Evolutionary conservation across 805 yeast genomes (phyloP).

Genomic region (Candida oleophila): DNA sequence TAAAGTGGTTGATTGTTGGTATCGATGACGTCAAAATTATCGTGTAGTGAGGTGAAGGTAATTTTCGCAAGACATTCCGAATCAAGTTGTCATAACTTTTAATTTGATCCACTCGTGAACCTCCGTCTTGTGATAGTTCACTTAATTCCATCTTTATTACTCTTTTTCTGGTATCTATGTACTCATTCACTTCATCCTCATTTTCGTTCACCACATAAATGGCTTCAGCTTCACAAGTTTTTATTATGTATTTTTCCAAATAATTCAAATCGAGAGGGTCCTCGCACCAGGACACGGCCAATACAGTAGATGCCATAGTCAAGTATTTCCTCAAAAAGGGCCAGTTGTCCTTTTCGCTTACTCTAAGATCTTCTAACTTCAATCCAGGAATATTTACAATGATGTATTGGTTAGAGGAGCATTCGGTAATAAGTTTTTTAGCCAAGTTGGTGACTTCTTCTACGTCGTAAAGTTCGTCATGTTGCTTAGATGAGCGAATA

Average conservation of each 20-base stretch:
- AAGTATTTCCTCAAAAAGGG: constrained; percentile 50
- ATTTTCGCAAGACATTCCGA: constrained; percentile 55
- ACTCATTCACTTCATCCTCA: constrained; percentile 50
- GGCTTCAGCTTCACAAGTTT: constrained; percentile 52
- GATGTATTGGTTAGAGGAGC: constrained; percentile 39
- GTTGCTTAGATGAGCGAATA: constrained; percentile 14
- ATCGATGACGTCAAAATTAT: constrained; percentile 50
- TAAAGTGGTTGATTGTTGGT: constrained; percentile 26
- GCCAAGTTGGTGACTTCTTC: constrained; percentile 31
- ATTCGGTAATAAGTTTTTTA: constrained; percentile 35
- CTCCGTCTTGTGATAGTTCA: constrained; percentile 33
- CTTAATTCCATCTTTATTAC: constrained; percentile 60
- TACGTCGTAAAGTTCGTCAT: constrained; percentile 15
- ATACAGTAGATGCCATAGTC: constrained; percentile 57
- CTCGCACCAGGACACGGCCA: constrained; percentile 55
- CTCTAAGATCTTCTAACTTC: constrained; percentile 25
- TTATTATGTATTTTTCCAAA: constrained; percentile 41
- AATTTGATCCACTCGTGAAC: constrained; percentile 27
- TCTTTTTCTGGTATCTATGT: constrained; percentile 62
- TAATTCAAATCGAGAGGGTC: constrained; percentile 41
- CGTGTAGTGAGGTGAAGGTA: constrained; percentile 74
- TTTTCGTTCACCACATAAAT: constrained; percentile 35
- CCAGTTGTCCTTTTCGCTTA: constrained; percentile 38
- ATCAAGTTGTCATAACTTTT: constrained; percentile 46
- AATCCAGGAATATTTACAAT: constrained; percentile 42